Evolutionary conservation across 73 alveolate genomes (phyloP).

Genomic region (Paramecium pentaurelia): DNA sequence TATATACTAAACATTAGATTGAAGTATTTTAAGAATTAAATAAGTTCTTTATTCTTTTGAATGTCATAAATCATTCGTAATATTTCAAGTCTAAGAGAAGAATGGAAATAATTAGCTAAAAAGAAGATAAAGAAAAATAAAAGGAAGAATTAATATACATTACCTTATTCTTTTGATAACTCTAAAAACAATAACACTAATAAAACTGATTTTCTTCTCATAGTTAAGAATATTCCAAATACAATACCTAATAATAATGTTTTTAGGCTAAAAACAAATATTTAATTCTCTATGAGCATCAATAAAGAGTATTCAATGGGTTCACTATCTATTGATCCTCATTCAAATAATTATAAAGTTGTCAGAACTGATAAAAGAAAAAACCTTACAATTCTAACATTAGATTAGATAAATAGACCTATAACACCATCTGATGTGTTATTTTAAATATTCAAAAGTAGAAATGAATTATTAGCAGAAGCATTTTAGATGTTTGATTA

Average conservation of each 20-base stretch:
- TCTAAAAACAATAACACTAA: not conserved
- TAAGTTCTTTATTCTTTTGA: not conserved
- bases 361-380: conserved; percentile 10
- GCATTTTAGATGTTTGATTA: not conserved
- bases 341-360: not conserved
- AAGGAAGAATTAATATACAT: not conserved
- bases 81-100: not conserved
- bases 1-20: not conserved
- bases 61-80: not conserved
- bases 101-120: not conserved
- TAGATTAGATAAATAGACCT: not conserved
- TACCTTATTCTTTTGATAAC: not conserved
- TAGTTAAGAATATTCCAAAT: not conserved
- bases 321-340: not conserved
- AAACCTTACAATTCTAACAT: not conserved
- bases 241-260: not conserved
- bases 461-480: not conserved
- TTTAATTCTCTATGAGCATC: not conserved
- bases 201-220: not conserved
- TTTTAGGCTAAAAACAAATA: not conserved
- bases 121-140: not conserved
- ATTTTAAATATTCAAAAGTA: not conserved
- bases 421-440: not conserved
- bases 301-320: not conserved
- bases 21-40: not conserved